Conservation (phyloP, 768 basidiomycete genomes). For the Tubosaeta sp. region DNA sequence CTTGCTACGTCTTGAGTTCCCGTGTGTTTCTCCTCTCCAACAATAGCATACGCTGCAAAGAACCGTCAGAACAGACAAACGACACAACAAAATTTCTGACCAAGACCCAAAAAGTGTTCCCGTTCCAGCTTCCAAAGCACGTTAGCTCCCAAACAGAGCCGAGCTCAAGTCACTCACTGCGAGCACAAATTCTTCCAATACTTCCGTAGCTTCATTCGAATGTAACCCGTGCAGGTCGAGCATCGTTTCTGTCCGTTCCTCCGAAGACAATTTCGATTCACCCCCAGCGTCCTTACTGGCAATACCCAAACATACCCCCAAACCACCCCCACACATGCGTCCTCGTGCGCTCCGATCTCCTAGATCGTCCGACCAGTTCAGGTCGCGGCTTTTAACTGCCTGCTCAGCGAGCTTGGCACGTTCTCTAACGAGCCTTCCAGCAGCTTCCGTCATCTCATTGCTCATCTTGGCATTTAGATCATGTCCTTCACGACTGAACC, state of each 20-base stretch:
- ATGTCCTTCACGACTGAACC: slow-evolving; percentile 91
- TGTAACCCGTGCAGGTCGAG: slow-evolving; percentile 93
- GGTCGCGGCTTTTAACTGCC: slow-evolving; percentile 67
- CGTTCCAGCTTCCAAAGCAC: slow-evolving; percentile 60
- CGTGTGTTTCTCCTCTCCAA: slow-evolving; percentile 96
- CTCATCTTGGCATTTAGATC: slow-evolving; percentile 91
- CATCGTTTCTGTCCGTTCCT: slow-evolving; percentile 85
- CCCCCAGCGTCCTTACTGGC: slow-evolving; percentile 54
- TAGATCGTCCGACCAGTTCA: slow-evolving; percentile 78
- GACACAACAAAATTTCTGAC: slow-evolving; percentile 37
- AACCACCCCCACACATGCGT: slow-evolving; percentile 68
- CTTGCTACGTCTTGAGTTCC: slow-evolving; percentile 82
- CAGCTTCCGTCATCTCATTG: slow-evolving; percentile 79
- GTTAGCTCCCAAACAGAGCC: slow-evolving; percentile 10
- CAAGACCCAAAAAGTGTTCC: slow-evolving; percentile 84
- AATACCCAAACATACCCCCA: slow-evolving; percentile 88
- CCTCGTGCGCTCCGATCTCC: slow-evolving; percentile 74
- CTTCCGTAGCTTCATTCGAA: slow-evolving; percentile 87
- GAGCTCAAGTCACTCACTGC: slow-evolving; percentile 51
- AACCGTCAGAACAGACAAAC: slow-evolving; percentile 5
- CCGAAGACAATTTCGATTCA: slow-evolving; percentile 58
- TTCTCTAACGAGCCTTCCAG: slow-evolving; percentile 79
- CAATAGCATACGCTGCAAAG: slow-evolving; percentile 71
- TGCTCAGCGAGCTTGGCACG: slow-evolving; percentile 71
- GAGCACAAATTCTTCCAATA: slow-evolving; percentile 83